phyloP scores from a whole-genome alignment of 2,329 filamentous ascomycete species.

The Trichoderma pleuroti region DNA sequence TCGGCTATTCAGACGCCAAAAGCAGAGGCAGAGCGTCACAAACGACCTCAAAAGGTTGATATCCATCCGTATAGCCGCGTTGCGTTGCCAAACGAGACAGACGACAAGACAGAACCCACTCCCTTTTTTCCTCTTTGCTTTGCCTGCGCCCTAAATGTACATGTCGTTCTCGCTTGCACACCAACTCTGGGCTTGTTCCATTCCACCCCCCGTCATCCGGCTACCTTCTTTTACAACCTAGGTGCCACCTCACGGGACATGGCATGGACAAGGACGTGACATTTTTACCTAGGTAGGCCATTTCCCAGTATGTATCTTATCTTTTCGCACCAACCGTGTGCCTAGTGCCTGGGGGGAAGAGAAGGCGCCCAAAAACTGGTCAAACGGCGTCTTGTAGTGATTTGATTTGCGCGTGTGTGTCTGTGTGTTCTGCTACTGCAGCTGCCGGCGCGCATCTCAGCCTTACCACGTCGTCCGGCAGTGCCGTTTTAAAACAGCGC shows the following conservation, averaged over 20 bases:
- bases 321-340: slow-evolving; percentile 11
- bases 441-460: slow-evolving; percentile 20
- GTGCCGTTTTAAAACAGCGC: slow-evolving; percentile 14
- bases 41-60: neutral
- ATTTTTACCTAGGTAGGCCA: neutral
- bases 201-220: neutral
- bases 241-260: slow-evolving; percentile 3
- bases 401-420: neutral
- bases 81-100: neutral
- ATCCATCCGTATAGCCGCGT: neutral
- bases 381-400: neutral
- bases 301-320: neutral
- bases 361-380: neutral
- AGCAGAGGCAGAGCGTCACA: neutral
- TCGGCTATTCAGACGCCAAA: neutral
- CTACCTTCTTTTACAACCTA: neutral
- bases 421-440: slow-evolving; percentile 14
- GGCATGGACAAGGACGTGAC: neutral
- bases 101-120: neutral
- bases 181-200: neutral
- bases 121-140: neutral
- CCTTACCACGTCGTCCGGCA: slow-evolving; percentile 17
- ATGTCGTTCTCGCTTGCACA: neutral
- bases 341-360: neutral
- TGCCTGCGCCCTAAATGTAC: neutral